phyloP scores from a whole-genome alignment of 768 basidiomycete species.

The Sarcodon sp. region DNA sequence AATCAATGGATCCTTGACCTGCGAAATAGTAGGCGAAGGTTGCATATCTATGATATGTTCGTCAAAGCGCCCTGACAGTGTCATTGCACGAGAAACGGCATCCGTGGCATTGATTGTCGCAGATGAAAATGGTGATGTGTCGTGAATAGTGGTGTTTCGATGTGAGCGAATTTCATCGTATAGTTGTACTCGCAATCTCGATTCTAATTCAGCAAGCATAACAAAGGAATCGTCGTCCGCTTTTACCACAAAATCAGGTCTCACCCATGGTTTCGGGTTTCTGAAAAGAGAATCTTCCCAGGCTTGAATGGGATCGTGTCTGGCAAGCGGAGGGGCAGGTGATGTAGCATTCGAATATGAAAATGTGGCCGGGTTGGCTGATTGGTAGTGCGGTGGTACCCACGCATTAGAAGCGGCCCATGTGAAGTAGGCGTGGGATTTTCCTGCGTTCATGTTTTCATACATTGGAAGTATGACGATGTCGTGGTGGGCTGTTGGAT shows the following conservation, averaged over 20 bases:
- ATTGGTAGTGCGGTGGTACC: constrained; percentile 64
- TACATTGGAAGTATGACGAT: constrained; percentile 70
- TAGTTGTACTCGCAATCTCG: constrained; percentile 71
- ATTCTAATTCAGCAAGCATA: constrained; percentile 89
- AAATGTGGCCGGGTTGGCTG: constrained; percentile 29
- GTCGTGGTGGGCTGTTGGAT: constrained; percentile 61
- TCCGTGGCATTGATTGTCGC: neutral
- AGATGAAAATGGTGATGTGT: neutral
- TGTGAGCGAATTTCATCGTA: constrained; percentile 18
- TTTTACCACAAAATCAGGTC: constrained; percentile 88
- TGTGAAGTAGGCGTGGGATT: constrained; percentile 82
- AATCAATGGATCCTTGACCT: constrained; percentile 49
- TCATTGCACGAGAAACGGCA: neutral
- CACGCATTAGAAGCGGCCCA: constrained; percentile 90
- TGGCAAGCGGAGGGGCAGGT: constrained; percentile 44
- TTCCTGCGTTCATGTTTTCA: constrained; percentile 97
- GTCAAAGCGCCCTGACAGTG: neutral
- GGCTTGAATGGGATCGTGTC: constrained; percentile 56
- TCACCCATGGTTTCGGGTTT: constrained; percentile 51
- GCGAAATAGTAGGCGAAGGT: neutral
- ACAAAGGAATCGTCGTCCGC: constrained; percentile 94
- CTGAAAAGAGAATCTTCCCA: constrained; percentile 33
- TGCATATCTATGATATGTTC: constrained; percentile 1
- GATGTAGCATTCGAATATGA: constrained; percentile 55
- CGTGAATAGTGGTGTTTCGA: too few relatives aligned